These are phyloP conservation scores for Trypanosoma avium DNA, from an alignment of 208 protist species.

Conservation along the genomic window DNA sequence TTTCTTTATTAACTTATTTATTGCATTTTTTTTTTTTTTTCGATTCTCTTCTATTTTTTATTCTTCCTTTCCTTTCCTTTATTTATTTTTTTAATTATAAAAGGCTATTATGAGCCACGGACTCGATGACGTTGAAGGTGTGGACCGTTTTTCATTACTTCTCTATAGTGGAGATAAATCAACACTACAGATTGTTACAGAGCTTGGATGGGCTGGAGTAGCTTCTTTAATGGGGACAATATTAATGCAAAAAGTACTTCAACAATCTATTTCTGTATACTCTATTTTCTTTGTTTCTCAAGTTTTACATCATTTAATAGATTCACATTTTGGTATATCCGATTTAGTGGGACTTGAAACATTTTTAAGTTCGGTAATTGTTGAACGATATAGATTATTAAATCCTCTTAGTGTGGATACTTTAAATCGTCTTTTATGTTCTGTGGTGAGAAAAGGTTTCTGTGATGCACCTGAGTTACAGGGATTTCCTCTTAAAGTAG, in stretches of 20 bases:
- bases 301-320: constrained; percentile 37
- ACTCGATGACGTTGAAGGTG: constrained; percentile 19
- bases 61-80: constrained; percentile 12
- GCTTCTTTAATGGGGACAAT: constrained; percentile 25
- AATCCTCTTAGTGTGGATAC: constrained; percentile 12
- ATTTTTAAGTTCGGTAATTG: constrained; percentile 27
- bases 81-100: constrained; percentile 6
- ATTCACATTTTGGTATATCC: constrained; percentile 25
- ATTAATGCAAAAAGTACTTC: constrained; percentile 37
- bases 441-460: constrained; percentile 21
- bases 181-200: constrained; percentile 23
- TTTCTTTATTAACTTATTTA: neutral
- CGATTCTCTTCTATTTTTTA: no score
- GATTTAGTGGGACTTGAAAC: constrained; percentile 19
- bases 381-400: constrained; percentile 18
- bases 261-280: constrained; percentile 42
- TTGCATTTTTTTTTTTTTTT: neutral
- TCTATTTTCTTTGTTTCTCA: constrained; percentile 64
- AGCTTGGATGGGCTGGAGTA: constrained; percentile 28
- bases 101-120: neutral
- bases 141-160: constrained; percentile 29
- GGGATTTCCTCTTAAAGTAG: constrained; percentile 14
- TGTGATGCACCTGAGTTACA: constrained; percentile 19
- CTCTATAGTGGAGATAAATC: constrained; percentile 36
- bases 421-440: constrained; percentile 22